phyloP scores from a whole-genome alignment of 2,329 filamentous ascomycete genomes.

The Fusarium sacchari region DNA sequence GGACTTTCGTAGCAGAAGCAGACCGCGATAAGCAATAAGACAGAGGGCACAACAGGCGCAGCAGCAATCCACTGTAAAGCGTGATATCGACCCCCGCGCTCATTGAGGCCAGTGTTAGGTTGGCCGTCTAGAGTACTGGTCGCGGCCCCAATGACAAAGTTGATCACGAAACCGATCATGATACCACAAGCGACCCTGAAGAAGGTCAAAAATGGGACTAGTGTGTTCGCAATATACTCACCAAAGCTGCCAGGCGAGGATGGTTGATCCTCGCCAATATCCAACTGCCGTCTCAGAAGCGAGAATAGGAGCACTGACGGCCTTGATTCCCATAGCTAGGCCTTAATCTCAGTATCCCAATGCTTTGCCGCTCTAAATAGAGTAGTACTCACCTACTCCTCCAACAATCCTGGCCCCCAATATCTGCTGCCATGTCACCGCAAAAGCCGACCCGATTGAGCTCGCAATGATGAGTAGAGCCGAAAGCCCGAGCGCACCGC shows the following conservation, averaged over 20 bases:
- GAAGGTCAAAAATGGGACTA: background rate
- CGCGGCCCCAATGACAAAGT: constrained; percentile 26
- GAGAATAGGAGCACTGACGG: constrained; percentile 59
- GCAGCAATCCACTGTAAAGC: constrained; percentile 48
- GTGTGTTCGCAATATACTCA: constrained; percentile 34
- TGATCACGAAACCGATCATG: constrained; percentile 39
- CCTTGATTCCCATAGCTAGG: constrained; percentile 59
- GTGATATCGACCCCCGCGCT: constrained; percentile 5
- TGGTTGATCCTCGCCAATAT: constrained; percentile 59
- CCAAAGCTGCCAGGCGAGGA: constrained; percentile 60
- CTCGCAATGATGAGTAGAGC: constrained; percentile 52
- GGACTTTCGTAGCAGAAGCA: constrained; percentile 54
- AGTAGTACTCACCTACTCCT: constrained; percentile 18
- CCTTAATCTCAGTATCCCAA: background rate
- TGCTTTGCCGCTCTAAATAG: background rate
- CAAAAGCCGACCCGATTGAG: constrained; percentile 50
- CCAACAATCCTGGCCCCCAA: constrained; percentile 44
- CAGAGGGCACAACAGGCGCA: constrained; percentile 49
- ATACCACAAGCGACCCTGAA: constrained; percentile 41
- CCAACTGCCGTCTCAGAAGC: constrained; percentile 59
- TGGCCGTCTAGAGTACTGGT: constrained; percentile 1
- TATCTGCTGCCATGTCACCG: constrained; percentile 45
- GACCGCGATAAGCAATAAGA: constrained; percentile 48
- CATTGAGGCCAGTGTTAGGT: background rate
- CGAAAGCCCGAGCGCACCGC: constrained; percentile 52